Evolutionary conservation across 202 grass and related monocot species (phyloP).

Genomic region (Musa balbisiana): DNA sequence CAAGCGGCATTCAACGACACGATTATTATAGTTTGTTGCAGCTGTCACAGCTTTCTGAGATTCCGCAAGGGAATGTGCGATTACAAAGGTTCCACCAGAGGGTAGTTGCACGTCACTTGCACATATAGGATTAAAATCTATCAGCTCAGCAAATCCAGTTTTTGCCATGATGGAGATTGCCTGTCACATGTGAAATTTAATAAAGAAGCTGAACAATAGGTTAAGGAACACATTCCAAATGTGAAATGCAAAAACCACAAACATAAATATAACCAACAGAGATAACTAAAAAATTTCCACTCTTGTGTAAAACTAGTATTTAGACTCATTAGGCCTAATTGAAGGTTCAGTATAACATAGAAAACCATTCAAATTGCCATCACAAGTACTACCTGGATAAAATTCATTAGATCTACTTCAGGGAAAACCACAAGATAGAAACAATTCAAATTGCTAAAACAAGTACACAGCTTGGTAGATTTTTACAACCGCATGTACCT

Average conservation of each 20-base stretch:
- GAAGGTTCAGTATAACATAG: neutral
- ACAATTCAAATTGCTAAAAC: neutral
- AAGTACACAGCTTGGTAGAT: neutral
- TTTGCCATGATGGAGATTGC: constrained; percentile 98
- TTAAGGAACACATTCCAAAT: constrained; percentile 16
- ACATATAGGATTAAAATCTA: constrained; percentile 97
- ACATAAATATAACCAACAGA: neutral
- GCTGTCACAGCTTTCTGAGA: constrained; percentile 97
- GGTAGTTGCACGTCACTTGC: constrained; percentile 86
- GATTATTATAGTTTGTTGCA: constrained; percentile 93
- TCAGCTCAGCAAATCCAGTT: constrained; percentile 83
- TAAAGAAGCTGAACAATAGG: constrained; percentile 9
- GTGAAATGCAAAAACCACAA: constrained; percentile 3
- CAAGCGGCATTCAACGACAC: constrained; percentile 84
- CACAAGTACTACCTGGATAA: neutral
- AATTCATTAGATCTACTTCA: no score
- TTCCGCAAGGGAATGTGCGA: constrained; percentile 84
- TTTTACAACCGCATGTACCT: neutral
- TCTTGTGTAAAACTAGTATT: constrained; percentile 6
- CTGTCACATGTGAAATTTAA: constrained; percentile 32
- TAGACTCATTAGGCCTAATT: neutral
- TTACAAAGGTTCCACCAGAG: constrained; percentile 79
- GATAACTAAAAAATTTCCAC: neutral
- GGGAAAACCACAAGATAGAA: no score
- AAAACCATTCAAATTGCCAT: neutral